Conservation (phyloP, 116 monocot species). For the Phalaenopsis hybrid region DNA sequence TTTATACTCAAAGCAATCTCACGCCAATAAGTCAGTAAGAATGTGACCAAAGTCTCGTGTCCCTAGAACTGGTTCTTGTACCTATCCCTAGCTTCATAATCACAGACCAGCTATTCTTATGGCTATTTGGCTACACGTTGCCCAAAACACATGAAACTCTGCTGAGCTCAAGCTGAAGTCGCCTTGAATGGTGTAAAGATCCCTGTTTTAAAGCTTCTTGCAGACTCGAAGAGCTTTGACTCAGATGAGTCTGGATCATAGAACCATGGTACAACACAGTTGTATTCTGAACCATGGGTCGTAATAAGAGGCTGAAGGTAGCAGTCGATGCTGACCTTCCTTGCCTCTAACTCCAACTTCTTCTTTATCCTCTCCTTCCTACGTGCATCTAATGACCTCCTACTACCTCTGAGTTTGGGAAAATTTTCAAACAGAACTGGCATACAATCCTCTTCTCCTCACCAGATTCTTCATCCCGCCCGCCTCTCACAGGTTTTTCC, state of each 20-base stretch:
- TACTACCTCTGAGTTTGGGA: constrained; percentile 62
- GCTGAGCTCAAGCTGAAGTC: background rate
- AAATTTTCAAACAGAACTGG: constrained; percentile 61
- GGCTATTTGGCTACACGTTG: background rate
- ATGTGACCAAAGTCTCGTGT: background rate
- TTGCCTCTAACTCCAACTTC: constrained; percentile 47
- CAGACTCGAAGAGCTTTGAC: constrained; percentile 20
- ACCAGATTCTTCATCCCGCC: background rate
- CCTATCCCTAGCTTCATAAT: background rate
- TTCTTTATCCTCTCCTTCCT: constrained; percentile 77
- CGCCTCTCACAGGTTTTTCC: background rate
- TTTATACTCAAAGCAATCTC: background rate
- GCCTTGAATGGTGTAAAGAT: background rate
- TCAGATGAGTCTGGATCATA: constrained; percentile 13
- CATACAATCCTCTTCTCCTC: constrained; percentile 41
- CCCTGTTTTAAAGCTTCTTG: background rate
- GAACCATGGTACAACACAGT: constrained; percentile 9
- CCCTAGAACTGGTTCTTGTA: background rate
- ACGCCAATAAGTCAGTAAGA: background rate
- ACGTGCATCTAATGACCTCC: constrained; percentile 81
- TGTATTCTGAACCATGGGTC: constrained; percentile 19
- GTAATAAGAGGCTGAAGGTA: constrained; percentile 55
- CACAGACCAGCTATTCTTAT: background rate
- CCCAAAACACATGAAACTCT: background rate
- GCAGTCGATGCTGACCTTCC: constrained; percentile 30